Percentiles rank a stretch among this genome's conserved stretches.
Conservation (phyloP, 352 stramenopile species). For the Phytophthora citricola region DNA sequence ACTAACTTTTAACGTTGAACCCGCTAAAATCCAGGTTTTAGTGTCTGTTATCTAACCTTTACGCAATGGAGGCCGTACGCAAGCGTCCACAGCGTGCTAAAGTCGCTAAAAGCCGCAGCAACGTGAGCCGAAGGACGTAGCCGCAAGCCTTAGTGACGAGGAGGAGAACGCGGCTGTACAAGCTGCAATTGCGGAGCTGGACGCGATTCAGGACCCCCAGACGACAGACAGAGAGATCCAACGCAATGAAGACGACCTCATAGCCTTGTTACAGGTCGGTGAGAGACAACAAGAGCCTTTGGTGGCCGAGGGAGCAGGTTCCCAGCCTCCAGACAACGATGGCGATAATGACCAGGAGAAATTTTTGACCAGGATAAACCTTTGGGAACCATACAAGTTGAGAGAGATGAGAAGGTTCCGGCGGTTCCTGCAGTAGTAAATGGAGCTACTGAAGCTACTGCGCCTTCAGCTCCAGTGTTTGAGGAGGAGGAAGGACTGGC, state of each 20-base stretch:
- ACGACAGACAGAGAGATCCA: conserved; percentile 52
- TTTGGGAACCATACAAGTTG: not conserved
- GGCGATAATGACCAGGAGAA: conserved; percentile 9
- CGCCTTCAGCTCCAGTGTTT: conserved; percentile 41
- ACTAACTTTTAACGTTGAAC: conserved; percentile 29
- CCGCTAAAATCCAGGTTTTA: conserved; percentile 29
- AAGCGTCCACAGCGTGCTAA: conserved; percentile 20
- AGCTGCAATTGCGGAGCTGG: conserved; percentile 20
- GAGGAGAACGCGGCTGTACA: conserved; percentile 15
- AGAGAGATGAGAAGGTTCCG: too few relatives aligned
- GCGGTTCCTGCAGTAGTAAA: not conserved
- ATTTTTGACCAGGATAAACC: not conserved
- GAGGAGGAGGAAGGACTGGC: conserved; percentile 15
- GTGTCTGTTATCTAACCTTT: conserved; percentile 4
- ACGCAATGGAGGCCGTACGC: conserved; percentile 32
- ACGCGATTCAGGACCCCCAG: conserved; percentile 16
- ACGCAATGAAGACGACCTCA: conserved; percentile 66
- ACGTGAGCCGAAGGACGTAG: conserved; percentile 2
- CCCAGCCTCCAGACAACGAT: conserved; percentile 27
- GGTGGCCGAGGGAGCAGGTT: conserved; percentile 29
- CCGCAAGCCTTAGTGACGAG: conserved; percentile 8
- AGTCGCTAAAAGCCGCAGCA: conserved; percentile 12
- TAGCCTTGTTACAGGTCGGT: conserved; percentile 46
- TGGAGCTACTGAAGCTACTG: conserved; percentile 12
- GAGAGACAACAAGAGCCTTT: conserved; percentile 25